Evolutionary conservation across 176 grass and related monocot species (phyloP).

Genomic region (Musa itinerans): DNA sequence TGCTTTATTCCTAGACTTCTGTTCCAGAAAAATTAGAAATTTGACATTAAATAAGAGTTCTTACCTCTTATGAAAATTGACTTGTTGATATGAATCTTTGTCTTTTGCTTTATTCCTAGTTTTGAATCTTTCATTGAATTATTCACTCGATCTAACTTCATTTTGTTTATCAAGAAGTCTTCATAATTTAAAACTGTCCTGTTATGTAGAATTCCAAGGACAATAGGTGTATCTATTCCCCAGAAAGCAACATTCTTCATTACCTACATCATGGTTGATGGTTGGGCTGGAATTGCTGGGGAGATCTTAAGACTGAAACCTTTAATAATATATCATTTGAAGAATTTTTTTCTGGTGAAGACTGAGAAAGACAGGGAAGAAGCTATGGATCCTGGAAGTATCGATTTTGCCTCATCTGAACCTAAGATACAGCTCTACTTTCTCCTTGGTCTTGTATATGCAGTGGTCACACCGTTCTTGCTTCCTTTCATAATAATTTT

Average conservation of each 20-base stretch:
- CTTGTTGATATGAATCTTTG: not conserved
- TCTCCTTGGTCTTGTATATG: constrained; percentile 22
- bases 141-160: not conserved
- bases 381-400: constrained; percentile 19
- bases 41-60: not conserved
- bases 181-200: not conserved
- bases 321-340: constrained; percentile 10
- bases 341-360: constrained; percentile 19
- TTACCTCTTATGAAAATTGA: not conserved
- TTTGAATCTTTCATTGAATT: not conserved
- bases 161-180: not conserved
- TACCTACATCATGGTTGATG: constrained; percentile 18
- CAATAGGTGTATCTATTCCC: constrained; percentile 12
- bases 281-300: constrained; percentile 22
- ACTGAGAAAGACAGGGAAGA: constrained; percentile 14
- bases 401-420: constrained; percentile 11
- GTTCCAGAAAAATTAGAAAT: not conserved
- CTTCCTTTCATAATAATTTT: constrained; percentile 17
- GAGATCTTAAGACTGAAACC: constrained; percentile 17
- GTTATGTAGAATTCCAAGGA: constrained; percentile 15
- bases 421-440: constrained; percentile 15
- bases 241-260: constrained; percentile 23
- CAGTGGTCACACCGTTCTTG: constrained; percentile 8
- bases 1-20: not conserved
- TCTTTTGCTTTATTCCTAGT: not conserved